phyloP scores from a whole-genome alignment of 441 rosid species.

The Flueggea neowawraea region DNA sequence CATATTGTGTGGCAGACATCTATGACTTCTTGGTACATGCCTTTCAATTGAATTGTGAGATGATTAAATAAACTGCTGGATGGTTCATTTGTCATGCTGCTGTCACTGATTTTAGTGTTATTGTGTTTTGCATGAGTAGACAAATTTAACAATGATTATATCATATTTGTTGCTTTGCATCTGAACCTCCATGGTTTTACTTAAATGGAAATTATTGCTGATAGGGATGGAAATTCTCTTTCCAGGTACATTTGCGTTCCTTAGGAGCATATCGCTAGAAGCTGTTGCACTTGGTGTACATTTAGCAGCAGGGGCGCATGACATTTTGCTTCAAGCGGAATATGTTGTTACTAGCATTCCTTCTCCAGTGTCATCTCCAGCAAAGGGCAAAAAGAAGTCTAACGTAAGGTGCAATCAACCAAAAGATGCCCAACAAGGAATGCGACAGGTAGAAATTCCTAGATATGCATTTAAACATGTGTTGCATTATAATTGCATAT shows the following conservation, averaged over 20 bases:
- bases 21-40: too few species aligned
- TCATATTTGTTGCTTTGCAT: background rate
- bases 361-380: slow-evolving; percentile 50
- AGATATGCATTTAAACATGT: background rate
- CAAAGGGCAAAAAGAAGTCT: slow-evolving; percentile 43
- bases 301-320: slow-evolving; percentile 92
- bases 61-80: too few species aligned
- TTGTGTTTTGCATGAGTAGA: too few species aligned
- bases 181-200: background rate
- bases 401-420: slow-evolving; percentile 85
- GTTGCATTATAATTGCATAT: too few species aligned
- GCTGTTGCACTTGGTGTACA: slow-evolving; percentile 98
- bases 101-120: too few species aligned
- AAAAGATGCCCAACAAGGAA: slow-evolving; percentile 87
- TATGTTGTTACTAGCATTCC: slow-evolving; percentile 52
- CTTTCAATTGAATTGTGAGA: too few species aligned
- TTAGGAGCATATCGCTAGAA: slow-evolving; percentile 91
- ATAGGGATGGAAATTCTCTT: slow-evolving; percentile 8
- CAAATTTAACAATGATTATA: too few species aligned
- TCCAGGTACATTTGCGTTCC: slow-evolving; percentile 89
- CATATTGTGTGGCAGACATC: too few species aligned
- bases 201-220: background rate
- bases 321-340: slow-evolving; percentile 84
- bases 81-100: too few species aligned
- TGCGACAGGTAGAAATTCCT: slow-evolving; percentile 59